Evolutionary conservation across 108 stramenopile species (phyloP), one percentile per base, ranked within the genome.

Genomic region (Parmales sp.): DNA sequence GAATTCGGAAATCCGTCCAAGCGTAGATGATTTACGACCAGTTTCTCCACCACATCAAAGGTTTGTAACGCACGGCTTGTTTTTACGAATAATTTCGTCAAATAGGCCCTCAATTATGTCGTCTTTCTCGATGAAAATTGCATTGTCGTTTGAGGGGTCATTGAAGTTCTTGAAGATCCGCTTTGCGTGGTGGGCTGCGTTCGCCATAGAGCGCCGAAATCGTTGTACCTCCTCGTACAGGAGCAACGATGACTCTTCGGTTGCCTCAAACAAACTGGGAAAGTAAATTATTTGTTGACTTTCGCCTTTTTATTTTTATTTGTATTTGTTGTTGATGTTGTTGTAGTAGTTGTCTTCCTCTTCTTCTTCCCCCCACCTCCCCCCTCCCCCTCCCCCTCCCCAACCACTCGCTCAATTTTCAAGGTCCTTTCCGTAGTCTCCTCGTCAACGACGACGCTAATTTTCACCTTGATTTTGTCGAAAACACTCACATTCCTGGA

Each of bases 131-230:
- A 60, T 18, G 54, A 34, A 28, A 11, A 60, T 28, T 5, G 54
- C 54, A 34, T 28, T 34, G 13, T 34, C 54, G 54, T 16, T 34
- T 34, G 29, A 28, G 25, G 54, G 54, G 54, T 60, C 31, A 34
- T 34, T 34, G 28, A 34, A 60, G n/a, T 28, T 60, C 54, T 60
- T 60, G 54, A 60, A 60, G 31, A 60, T 60, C 29, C 31, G 13
- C 2, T 34, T 3, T 2, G 54, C 54, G 31, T 60, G 54, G 54
- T 34, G 36, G 5, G 54, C 36, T 4, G 54, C 54, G 54, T 16
- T 34, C 31, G n/a, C 18, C 29, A 60, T 60, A 1, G 54, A 28
- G 13, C 54, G 13, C 26, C 54, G 13, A 34, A 34, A 60, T 6
- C 54, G 13, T 1, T 34, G 25, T 5, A 60, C 16, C 54, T 60